Evolutionary conservation across 2,329 filamentous ascomycete genomes (phyloP).

Genomic region (Colletotrichum theobromicola): DNA sequence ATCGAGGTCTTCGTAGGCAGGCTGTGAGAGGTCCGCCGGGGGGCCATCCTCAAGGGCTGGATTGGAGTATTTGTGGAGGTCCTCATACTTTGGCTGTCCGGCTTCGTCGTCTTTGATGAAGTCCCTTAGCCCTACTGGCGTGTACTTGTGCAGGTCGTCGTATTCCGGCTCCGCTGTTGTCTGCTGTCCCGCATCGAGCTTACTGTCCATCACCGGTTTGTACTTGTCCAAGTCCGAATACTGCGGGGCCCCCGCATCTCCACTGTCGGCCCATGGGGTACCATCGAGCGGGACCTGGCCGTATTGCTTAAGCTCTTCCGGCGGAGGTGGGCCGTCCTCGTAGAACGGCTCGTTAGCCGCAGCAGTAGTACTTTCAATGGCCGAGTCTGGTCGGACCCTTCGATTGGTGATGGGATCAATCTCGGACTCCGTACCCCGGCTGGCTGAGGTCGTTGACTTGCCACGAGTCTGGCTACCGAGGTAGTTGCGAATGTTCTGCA

Average conservation of each 20-base stretch:
- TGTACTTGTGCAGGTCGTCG: conserved; percentile 47
- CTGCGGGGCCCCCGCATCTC: conserved; percentile 11
- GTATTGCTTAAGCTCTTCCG: conserved; percentile 39
- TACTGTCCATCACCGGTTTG: conserved; percentile 35
- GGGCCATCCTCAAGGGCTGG: conserved; percentile 14
- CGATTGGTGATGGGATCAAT: conserved; percentile 68
- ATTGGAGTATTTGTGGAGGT: conserved; percentile 37
- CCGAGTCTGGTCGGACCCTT: conserved; percentile 39
- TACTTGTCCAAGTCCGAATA: conserved; percentile 38
- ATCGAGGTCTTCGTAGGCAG: conserved; percentile 38
- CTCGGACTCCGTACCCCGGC: conserved; percentile 36
- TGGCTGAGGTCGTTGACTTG: not conserved
- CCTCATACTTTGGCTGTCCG: conserved; percentile 32
- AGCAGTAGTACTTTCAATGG: conserved; percentile 1
- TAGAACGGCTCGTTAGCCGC: conserved; percentile 28
- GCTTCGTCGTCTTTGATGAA: not conserved
- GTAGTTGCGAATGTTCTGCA: conserved; percentile 38
- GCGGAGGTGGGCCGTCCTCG: conserved; percentile 37
- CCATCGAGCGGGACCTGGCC: conserved; percentile 35
- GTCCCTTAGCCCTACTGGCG: conserved; percentile 28
- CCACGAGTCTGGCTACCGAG: conserved; percentile 23
- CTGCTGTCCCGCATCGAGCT: conserved; percentile 25
- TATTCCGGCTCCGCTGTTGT: conserved; percentile 31
- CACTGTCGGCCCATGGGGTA: conserved; percentile 25
- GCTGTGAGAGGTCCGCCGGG: conserved; percentile 26